phyloP scores from a whole-genome alignment of 1,284 basidiomycete species.

The Trichosporon ovoides region DNA sequence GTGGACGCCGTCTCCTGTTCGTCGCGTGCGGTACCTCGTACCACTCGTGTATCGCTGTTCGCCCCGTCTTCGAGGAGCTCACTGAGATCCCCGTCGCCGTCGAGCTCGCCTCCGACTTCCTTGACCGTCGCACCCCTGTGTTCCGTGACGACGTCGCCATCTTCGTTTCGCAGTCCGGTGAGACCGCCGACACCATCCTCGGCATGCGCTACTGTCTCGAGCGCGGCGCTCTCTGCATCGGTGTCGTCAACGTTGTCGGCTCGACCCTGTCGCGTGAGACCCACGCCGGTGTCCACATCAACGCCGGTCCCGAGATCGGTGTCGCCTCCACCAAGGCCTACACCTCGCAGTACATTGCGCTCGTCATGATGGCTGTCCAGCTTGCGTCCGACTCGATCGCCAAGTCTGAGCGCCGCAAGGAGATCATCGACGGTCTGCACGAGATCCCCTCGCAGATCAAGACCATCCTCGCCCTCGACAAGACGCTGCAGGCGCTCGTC shows the following conservation, averaged over 20 bases:
- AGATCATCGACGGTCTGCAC: conserved; percentile 91
- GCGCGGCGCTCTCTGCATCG: conserved; percentile 85
- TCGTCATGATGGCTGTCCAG: conserved; percentile 97
- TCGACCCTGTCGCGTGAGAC: conserved; percentile 97
- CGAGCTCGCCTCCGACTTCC: conserved; percentile 97
- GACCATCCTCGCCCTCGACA: conserved; percentile 76
- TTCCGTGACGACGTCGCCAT: conserved; percentile 98
- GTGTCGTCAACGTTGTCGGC: conserved; percentile 98
- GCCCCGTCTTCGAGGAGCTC: conserved; percentile 96
- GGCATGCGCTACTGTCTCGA: conserved; percentile 95
- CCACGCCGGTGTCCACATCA: conserved; percentile 99
- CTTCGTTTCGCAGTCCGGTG: conserved; percentile 96
- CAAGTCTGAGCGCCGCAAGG: conserved; percentile 78
- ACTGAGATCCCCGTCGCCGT: conserved; percentile 98
- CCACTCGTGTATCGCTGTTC: conserved; percentile 87
- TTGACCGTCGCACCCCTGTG: conserved; percentile 98
- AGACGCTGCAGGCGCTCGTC: conserved; percentile 73
- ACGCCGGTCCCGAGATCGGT: conserved; percentile 98
- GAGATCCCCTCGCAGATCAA: conserved; percentile 86
- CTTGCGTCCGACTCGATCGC: conserved; percentile 95
- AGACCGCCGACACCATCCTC: conserved; percentile 97
- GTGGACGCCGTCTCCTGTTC: conserved; percentile 91
- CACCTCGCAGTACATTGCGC: conserved; percentile 97
- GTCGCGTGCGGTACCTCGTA: conserved; percentile 97
- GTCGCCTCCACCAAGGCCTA: conserved; percentile 99